Conservation (phyloP, 306 rosid species). For the Fragaria iinumae region DNA sequence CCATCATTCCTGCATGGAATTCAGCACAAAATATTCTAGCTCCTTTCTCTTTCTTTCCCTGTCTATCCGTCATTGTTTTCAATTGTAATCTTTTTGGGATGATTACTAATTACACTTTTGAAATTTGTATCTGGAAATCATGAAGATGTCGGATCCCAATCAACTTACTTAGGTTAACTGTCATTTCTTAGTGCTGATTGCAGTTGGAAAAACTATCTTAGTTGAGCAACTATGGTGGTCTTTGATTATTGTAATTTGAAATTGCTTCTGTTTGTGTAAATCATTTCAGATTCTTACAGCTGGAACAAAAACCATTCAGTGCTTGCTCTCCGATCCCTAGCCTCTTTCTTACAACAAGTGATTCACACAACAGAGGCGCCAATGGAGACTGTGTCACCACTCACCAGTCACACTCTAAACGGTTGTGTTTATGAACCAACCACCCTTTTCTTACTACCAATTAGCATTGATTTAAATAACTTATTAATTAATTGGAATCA, state of each 20-base stretch:
- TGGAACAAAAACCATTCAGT: neutral
- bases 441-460: neutral
- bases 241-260: neutral
- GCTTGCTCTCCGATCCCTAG: neutral
- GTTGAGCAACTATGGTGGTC: neutral
- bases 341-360: neutral
- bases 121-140: conserved; percentile 41
- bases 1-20: conserved; percentile 84
- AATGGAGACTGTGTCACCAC: neutral
- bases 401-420: neutral
- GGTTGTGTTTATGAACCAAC: neutral
- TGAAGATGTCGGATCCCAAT: conserved; percentile 43
- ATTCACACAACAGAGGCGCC: neutral
- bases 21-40: conserved; percentile 34
- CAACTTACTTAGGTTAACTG: neutral
- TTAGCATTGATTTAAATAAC: neutral
- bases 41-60: conserved; percentile 14
- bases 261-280: neutral
- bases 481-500: too few species aligned
- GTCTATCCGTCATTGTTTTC: conserved; percentile 32
- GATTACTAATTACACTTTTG: conserved; percentile 42
- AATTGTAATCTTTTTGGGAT: conserved; percentile 39
- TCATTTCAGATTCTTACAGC: neutral
- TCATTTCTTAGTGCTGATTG: neutral
- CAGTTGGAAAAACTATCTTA: neutral